A percentile compares a stretch with the other conserved stretches of the same genome.
Conservation (phyloP, 768 basidiomycete genomes). For the Peribolospora kevripleyi region DNA sequence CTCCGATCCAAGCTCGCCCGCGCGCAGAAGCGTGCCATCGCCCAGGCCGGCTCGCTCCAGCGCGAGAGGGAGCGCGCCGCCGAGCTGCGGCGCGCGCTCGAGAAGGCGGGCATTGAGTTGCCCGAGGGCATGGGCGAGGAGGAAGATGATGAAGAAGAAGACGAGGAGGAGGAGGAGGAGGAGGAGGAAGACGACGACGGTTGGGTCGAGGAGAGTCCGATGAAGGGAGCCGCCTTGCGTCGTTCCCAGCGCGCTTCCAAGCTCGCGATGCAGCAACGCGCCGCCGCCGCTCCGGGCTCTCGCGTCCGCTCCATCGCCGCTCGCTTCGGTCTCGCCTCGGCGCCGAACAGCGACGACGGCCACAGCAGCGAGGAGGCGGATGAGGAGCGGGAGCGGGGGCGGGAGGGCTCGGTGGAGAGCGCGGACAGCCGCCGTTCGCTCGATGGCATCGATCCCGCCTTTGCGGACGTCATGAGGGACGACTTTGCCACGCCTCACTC, state of each 20-base stretch:
- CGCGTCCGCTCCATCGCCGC: too few species aligned
- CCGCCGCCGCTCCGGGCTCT: neutral
- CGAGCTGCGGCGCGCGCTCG: constrained; percentile 35
- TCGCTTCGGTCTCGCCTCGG: neutral
- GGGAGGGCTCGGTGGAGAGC: neutral
- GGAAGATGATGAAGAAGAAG: constrained; percentile 19
- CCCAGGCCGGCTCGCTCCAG: constrained; percentile 50
- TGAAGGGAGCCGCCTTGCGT: too few species aligned
- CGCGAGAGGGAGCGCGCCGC: constrained; percentile 64
- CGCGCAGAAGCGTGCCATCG: constrained; percentile 61
- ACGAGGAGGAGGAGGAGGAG: constrained; percentile 21
- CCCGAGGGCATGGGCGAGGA: constrained; percentile 26
- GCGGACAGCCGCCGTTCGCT: neutral
- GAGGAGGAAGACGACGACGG: constrained; percentile 23
- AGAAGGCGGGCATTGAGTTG: constrained; percentile 21
- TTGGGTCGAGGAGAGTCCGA: constrained; percentile 15
- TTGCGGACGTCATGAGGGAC: constrained; percentile 43
- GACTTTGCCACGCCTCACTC: constrained; percentile 29
- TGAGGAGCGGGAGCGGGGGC: constrained; percentile 1
- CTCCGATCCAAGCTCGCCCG: constrained; percentile 59
- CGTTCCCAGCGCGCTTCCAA: neutral
- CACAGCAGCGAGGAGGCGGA: neutral
- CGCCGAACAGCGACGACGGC: constrained; percentile 15
- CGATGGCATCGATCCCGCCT: constrained; percentile 46
- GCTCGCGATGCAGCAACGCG: constrained; percentile 17